Conservation (phyloP, 192 early-diverging fungal genomes). For the Diversispora epigaea region DNA sequence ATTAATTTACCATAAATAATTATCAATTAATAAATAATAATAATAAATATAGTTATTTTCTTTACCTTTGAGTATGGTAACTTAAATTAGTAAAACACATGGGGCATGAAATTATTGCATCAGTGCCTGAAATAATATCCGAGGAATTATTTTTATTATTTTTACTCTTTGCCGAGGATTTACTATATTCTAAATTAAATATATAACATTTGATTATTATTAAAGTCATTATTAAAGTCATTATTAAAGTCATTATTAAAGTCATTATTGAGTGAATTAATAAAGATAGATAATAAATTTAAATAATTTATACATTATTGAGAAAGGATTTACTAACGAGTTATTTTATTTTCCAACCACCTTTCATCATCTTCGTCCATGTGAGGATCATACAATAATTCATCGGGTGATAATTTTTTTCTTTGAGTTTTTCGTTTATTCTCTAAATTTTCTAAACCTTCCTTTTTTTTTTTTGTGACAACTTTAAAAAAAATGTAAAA, state of each 20-base stretch:
- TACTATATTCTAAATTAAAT: conserved; percentile 23
- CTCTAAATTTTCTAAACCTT: not conserved
- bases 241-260: not conserved
- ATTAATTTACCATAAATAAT: not conserved
- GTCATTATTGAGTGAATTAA: not conserved
- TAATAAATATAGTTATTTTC: not conserved
- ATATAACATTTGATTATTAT: not conserved
- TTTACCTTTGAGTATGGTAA: conserved; percentile 61
- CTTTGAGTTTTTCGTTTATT: not conserved
- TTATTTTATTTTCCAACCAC: conserved; percentile 54
- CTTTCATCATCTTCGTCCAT: conserved; percentile 54
- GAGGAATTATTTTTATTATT: too few relatives aligned
- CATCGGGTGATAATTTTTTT: conserved; percentile 40
- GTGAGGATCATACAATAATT: conserved; percentile 58
- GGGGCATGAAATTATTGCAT: conserved; percentile 62
- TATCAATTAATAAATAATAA: too few relatives aligned
- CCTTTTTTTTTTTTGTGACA: not conserved
- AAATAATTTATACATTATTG: not conserved
- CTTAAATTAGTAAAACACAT: conserved; percentile 61
- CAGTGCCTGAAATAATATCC: conserved; percentile 25
- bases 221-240: too few relatives aligned
- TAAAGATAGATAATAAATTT: conserved; percentile 9
- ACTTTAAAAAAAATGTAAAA: not conserved
- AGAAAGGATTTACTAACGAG: conserved; percentile 37
- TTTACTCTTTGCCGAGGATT: too few relatives aligned